Percentiles rank a stretch among this genome's conserved stretches.
phyloP scores from a whole-genome alignment of 1,139 yeast genomes.

The Arxiozyma telluris region DNA sequence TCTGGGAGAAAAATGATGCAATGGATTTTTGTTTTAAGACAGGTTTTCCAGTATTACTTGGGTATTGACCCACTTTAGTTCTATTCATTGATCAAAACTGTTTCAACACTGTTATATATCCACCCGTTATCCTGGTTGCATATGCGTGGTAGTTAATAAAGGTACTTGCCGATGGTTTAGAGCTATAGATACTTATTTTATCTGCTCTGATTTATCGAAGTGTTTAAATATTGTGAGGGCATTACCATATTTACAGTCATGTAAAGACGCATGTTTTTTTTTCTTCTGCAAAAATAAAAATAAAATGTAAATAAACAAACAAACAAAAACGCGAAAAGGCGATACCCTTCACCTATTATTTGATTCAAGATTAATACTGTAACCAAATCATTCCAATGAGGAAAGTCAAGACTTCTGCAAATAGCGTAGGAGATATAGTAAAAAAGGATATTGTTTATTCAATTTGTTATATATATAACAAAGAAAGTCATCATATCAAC shows the following conservation, averaged over 20 bases:
- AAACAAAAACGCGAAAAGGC: background rate
- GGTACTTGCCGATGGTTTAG: background rate
- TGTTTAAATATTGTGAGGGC: no score
- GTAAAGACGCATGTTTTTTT: background rate
- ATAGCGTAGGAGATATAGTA: background rate
- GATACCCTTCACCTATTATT: background rate
- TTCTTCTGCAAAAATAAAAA: background rate
- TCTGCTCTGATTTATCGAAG: background rate
- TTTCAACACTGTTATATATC: background rate
- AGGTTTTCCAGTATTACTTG: background rate
- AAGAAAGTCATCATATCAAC: background rate
- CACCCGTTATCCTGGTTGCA: background rate
- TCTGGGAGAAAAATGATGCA: conserved; percentile 10
- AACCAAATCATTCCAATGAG: background rate
- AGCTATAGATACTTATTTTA: no score
- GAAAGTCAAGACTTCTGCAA: background rate
- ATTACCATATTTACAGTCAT: background rate
- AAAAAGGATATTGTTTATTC: background rate
- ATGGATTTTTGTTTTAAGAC: conserved; percentile 8
- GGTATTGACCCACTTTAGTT: conserved; percentile 1
- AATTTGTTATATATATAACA: background rate
- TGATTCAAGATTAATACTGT: no score
- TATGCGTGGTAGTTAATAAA: no score
- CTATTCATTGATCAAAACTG: background rate
- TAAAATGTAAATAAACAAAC: background rate